Conservation (phyloP, 495 filamentous ascomycete species). For the Aspergillus biplanus region DNA sequence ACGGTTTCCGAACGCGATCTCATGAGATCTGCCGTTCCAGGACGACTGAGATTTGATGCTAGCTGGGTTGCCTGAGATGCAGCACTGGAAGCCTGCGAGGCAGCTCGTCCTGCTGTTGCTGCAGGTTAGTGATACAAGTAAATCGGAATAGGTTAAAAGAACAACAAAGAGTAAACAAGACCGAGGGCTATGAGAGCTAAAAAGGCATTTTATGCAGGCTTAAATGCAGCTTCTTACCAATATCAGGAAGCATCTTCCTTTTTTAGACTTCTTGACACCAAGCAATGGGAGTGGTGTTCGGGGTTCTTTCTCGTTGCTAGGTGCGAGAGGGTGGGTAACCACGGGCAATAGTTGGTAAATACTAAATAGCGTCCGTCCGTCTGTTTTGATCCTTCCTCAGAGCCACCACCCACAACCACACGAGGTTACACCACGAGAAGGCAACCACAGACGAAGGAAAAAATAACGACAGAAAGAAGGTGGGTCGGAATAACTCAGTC, state of each 20-base stretch:
- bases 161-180: background rate
- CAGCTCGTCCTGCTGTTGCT: slow-evolving; percentile 30
- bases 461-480: slow-evolving; percentile 1
- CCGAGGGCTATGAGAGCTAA: background rate
- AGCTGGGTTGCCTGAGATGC: slow-evolving; percentile 46
- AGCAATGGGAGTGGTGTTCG: slow-evolving; percentile 19
- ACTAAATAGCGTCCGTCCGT: slow-evolving; percentile 18
- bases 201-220: slow-evolving; percentile 14
- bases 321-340: slow-evolving; percentile 34
- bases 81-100: slow-evolving; percentile 36
- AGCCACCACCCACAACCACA: slow-evolving; percentile 29
- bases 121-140: slow-evolving; percentile 21
- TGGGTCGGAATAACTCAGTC: slow-evolving; percentile 4
- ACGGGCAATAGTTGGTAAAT: slow-evolving; percentile 30
- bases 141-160: slow-evolving; percentile 1
- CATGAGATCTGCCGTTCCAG: slow-evolving; percentile 50
- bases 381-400: slow-evolving; percentile 35
- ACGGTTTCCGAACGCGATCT: slow-evolving; percentile 64
- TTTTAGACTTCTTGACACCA: slow-evolving; percentile 16
- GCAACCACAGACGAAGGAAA: background rate
- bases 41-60: slow-evolving; percentile 44
- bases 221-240: slow-evolving; percentile 32
- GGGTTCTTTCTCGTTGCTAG: slow-evolving; percentile 26
- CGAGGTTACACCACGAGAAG: slow-evolving; percentile 22
- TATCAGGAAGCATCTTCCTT: slow-evolving; percentile 35